Conservation (phyloP, 495 filamentous ascomycete genomes). For the Bathelium albidoporum region DNA sequence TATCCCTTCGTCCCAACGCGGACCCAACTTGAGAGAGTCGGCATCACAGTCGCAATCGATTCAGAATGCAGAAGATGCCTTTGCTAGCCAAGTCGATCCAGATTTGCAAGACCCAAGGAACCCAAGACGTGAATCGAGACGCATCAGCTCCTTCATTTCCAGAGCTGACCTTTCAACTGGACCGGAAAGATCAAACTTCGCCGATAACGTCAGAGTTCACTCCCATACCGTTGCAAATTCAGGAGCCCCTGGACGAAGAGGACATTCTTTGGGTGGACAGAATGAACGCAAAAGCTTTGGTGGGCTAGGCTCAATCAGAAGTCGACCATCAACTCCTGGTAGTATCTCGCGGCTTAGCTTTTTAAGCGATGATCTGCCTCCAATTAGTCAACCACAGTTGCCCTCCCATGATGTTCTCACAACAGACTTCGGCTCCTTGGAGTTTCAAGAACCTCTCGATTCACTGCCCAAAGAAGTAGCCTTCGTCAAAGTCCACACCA, state of each 20-base stretch:
- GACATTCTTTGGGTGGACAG: conserved; percentile 66
- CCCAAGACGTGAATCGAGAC: conserved; percentile 62
- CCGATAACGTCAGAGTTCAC: conserved; percentile 50
- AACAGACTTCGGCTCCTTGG: background rate
- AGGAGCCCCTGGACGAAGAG: conserved; percentile 41
- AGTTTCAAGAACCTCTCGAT: conserved; percentile 3
- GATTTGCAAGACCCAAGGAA: conserved; percentile 60
- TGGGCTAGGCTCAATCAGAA: conserved; percentile 17
- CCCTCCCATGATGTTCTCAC: background rate
- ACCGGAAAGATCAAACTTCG: conserved; percentile 64
- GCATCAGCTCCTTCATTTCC: conserved; percentile 89
- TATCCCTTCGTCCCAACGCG: background rate
- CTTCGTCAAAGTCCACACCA: background rate
- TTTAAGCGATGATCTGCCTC: background rate
- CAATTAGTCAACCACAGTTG: background rate
- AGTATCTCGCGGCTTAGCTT: conserved; percentile 26
- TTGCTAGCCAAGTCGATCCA: conserved; percentile 65
- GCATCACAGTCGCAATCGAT: conserved; percentile 13
- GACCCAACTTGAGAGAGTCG: conserved; percentile 5
- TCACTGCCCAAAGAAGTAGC: background rate
- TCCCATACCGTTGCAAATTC: conserved; percentile 17
- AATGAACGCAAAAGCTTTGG: conserved; percentile 39
- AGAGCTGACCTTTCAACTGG: conserved; percentile 73
- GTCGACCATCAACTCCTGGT: conserved; percentile 28
- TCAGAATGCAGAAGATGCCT: conserved; percentile 41